Base-by-base conservation (phyloP, 1,284 basidiomycete species). In the Leucoagaricus sp. region DNA sequence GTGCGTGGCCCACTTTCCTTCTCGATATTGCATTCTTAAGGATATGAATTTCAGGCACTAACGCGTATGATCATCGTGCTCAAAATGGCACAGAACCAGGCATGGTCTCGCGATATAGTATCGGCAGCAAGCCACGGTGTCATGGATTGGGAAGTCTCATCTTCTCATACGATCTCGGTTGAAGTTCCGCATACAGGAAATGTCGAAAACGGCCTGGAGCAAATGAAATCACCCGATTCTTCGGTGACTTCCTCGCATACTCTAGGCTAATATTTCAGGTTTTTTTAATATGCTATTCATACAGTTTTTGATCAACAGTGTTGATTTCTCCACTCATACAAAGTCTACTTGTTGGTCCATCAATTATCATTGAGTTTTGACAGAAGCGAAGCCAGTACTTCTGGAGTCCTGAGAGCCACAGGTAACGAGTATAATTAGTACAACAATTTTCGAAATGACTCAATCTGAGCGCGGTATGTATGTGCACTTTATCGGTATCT, bases 101-200 rank as follows among this genome's bases (percentile, higher is more conserved):
- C 72, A n/a, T 74, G 72, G 72, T 67, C 68, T 3, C 62, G 54
- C 48, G 70, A 74, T 34, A 67, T 71, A 12, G 64, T 69, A 29
- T 59, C 59, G 0, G 68, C 72, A 6, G 65, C 67, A 12, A 58
- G 64, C 19, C 57, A 59, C 19, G 72, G 70, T 7, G 59, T 67
- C 7, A 56, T 72, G 9, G 72, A 74, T 33, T 73, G 72, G 72
- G 63, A 70, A 53, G 68, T 72, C 9, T 67, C 72, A 0, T 72
- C 72, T 33, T 64, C 63, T 21, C 67, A 64, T 56, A 73, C 68
- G 55, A 64, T 72, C n/a, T 63, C 67, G 25, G 56, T 70, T 10
- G 60, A 68, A 17, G 60, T 63, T 47, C 62, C 45, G 12, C 51
- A 31, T 7, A 6, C 44, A 19, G 47, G 26, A 21, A 19, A 8